Evolutionary conservation across 495 filamentous ascomycete genomes (phyloP).

Genomic region (Aspergillus biplanus): DNA sequence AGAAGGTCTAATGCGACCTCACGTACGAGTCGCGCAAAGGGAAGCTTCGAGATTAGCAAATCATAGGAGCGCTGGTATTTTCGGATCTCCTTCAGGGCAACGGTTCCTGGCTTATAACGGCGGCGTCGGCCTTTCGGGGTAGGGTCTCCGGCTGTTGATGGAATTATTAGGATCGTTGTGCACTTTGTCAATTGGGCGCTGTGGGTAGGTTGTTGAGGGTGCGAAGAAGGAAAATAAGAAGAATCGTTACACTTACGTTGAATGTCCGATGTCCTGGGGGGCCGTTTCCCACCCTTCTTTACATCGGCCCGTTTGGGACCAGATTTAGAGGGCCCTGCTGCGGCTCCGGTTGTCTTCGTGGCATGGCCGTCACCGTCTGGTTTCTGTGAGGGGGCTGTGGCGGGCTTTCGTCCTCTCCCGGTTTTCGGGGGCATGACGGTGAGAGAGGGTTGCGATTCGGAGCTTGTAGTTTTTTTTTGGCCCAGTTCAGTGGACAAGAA

Average conservation of each 20-base stretch:
- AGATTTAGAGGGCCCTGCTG: conserved; percentile 27
- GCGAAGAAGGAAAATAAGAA: not conserved
- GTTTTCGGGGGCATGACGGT: conserved; percentile 35
- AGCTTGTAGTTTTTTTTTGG: not conserved
- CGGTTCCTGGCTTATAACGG: conserved; percentile 83
- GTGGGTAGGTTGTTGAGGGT: no score
- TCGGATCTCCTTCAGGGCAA: conserved; percentile 85
- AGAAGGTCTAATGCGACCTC: conserved; percentile 74
- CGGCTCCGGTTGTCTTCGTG: not conserved
- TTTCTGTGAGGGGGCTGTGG: conserved; percentile 7
- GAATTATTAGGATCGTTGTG: not conserved
- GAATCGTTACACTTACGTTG: conserved; percentile 39
- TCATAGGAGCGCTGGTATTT: conserved; percentile 82
- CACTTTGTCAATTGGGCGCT: no score
- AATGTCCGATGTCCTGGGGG: conserved; percentile 35
- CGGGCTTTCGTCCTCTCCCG: conserved; percentile 26
- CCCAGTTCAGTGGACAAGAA: not conserved
- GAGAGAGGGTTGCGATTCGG: not conserved
- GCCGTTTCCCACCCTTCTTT: conserved; percentile 28
- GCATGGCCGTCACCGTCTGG: not conserved
- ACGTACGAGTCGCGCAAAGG: conserved; percentile 86
- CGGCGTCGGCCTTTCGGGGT: conserved; percentile 62
- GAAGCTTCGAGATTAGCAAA: conserved; percentile 77
- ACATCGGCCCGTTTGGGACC: conserved; percentile 24
- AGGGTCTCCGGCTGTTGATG: conserved; percentile 67